Base-by-base conservation (phyloP, 176 grass and related monocot species). In the Oryza glumipatula region DNA sequence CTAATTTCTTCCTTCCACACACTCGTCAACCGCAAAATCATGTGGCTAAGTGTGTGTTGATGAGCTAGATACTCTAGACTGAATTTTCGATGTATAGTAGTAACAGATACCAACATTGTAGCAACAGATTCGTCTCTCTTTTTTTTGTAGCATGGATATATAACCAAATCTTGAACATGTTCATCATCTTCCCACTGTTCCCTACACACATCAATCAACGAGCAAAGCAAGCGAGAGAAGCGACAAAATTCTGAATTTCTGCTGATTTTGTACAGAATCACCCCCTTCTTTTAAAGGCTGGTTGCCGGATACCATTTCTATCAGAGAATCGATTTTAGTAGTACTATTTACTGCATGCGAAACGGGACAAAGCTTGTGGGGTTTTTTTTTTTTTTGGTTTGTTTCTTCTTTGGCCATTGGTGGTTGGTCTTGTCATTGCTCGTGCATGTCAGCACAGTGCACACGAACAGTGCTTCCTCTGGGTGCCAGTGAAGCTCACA, bases 361-460 rank as follows among this genome's bases (percentile, higher is more conserved):
- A 70, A 81, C 71, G 77, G 64, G 43, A 76, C 17, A 65, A 11
- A 41, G 4, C 8, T 14, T 17, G 47, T 38, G 3, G 2, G 30
- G 28, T 30, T 32, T 32, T 32, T 32, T 32, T 30, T 30, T 32
- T 1, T 28, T 63, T 22, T 22, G 21, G 67, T 33, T 79, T 54
- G 67, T 46, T 79, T 54, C 65, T 49, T 72, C 33, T 56, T n/a
- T 6, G 58, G 19, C 58, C 32, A 23, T 43, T 28, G 64, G 41
- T 23, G 77, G 66, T 22, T 86, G 78, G 88, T 86, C 83, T 82
- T 9, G 26, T 83, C 74, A 67, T 58, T 58, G 47, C 41, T 47
- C 76, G 45, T 35, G 12, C n/a, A 65, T 73, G 41, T 14, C 22
- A 61, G 76, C 52, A 64, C n/a, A 36, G 74, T 51, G n/a, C 21